Evolutionary conservation across 768 basidiomycete species (phyloP).

Genomic region (Mycena venus): DNA sequence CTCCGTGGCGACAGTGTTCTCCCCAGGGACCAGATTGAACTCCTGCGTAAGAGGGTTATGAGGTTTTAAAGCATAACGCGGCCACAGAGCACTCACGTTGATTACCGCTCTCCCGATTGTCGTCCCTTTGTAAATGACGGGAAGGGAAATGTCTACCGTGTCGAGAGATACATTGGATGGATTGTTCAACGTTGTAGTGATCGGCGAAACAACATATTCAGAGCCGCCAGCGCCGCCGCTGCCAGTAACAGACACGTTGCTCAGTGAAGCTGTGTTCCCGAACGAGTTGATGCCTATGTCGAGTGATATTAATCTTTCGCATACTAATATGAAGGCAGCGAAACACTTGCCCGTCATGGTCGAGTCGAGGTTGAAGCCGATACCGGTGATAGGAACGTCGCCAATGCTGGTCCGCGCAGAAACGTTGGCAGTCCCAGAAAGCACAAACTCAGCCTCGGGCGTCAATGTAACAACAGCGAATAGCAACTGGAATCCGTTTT

Average conservation of each 20-base stretch:
- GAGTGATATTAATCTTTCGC: not conserved
- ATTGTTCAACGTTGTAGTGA: constrained; percentile 72
- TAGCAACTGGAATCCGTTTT: constrained; percentile 66
- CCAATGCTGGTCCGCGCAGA: constrained; percentile 74
- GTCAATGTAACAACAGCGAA: constrained; percentile 72
- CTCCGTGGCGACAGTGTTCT: constrained; percentile 65
- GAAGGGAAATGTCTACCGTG: constrained; percentile 70
- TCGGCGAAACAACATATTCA: constrained; percentile 68
- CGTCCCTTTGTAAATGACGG: constrained; percentile 68
- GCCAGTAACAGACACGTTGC: constrained; percentile 71
- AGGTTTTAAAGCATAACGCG: not conserved
- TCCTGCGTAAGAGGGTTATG: constrained; percentile 51
- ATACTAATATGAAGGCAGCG: not conserved
- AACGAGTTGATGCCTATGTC: constrained; percentile 70
- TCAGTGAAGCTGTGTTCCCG: constrained; percentile 62
- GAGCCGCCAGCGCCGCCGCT: constrained; percentile 75
- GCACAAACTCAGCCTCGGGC: constrained; percentile 55
- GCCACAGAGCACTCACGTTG: constrained; percentile 53
- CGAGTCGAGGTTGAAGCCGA: constrained; percentile 73
- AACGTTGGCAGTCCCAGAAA: constrained; percentile 72
- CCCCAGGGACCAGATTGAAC: constrained; percentile 71
- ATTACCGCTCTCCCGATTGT: constrained; percentile 73
- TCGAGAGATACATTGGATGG: constrained; percentile 77
- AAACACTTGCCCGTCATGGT: constrained; percentile 60
- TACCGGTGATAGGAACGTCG: constrained; percentile 72